Conservation (phyloP, 2,329 filamentous ascomycete genomes). For the Pseudogymnoascus sp. region DNA sequence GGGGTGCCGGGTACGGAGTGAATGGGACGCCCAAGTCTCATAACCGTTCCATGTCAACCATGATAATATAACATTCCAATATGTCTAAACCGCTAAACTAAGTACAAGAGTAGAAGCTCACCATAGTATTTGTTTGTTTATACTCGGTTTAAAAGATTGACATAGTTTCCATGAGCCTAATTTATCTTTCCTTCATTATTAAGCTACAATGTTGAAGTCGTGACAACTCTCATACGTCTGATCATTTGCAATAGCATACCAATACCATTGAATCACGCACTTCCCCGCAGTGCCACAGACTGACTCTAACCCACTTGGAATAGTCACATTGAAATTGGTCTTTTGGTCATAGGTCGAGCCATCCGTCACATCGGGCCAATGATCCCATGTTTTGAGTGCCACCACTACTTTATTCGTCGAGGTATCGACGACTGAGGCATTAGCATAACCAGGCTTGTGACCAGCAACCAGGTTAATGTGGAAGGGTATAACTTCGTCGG, state of each 20-base stretch:
- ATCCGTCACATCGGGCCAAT: constrained; percentile 12
- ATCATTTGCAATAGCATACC: not conserved
- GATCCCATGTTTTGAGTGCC: not conserved
- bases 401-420: not conserved
- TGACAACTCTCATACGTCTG: constrained; percentile 1
- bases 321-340: not conserved
- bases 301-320: not conserved
- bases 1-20: not conserved
- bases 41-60: not conserved
- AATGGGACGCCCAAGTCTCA: not conserved
- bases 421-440: not conserved
- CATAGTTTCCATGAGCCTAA: not conserved
- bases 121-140: not conserved
- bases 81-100: not conserved
- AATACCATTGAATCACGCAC: constrained; percentile 17
- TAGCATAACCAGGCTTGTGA: not conserved
- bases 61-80: not conserved
- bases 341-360: not conserved
- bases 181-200: not conserved
- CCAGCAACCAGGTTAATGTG: constrained; percentile 34
- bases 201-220: constrained; percentile 10
- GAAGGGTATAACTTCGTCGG: constrained; percentile 31
- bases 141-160: not conserved
- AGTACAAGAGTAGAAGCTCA: not conserved
- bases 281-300: constrained; percentile 18